Percentiles rank a stretch among this genome's conserved stretches.
phyloP scores from a whole-genome alignment of 2,329 filamentous ascomycete genomes.

The Hortaea werneckii region DNA sequence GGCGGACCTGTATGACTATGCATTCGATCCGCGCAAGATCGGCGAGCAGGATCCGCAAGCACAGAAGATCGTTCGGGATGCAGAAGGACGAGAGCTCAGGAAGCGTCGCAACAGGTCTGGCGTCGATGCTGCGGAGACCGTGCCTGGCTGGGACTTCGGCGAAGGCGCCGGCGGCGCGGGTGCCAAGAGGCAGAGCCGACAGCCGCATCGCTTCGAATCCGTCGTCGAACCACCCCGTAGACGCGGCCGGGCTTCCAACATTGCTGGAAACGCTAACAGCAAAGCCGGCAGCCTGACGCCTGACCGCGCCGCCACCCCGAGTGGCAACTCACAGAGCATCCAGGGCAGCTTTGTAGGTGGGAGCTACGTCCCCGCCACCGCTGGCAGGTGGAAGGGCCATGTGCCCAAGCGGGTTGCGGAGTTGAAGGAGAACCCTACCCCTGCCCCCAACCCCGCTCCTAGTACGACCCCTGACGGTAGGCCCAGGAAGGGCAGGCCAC shows the following conservation, averaged over 20 bases:
- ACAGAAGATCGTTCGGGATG: conserved; percentile 39
- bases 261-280: conserved; percentile 4
- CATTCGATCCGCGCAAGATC: conserved; percentile 42
- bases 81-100: conserved; percentile 38
- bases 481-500: conserved; percentile 27
- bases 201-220: conserved; percentile 21
- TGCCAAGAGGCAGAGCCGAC: conserved; percentile 16
- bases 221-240: conserved; percentile 16
- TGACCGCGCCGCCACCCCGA: conserved; percentile 11
- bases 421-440: conserved; percentile 30
- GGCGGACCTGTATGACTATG: conserved; percentile 50
- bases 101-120: conserved; percentile 30
- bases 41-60: conserved; percentile 47
- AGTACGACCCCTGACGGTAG: conserved; percentile 3
- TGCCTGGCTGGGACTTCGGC: conserved; percentile 19
- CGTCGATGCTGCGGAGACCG: conserved; percentile 9
- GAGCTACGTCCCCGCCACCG: conserved; percentile 10
- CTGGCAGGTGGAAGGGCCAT: conserved; percentile 21
- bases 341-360: conserved; percentile 3
- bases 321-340: not conserved
- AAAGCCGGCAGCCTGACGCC: conserved; percentile 14
- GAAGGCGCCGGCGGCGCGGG: conserved; percentile 7
- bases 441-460: conserved; percentile 3
- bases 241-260: conserved; percentile 9
- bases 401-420: conserved; percentile 36